Base-by-base conservation (phyloP, 495 filamentous ascomycete species). In the Penicillium ochrochloron region DNA sequence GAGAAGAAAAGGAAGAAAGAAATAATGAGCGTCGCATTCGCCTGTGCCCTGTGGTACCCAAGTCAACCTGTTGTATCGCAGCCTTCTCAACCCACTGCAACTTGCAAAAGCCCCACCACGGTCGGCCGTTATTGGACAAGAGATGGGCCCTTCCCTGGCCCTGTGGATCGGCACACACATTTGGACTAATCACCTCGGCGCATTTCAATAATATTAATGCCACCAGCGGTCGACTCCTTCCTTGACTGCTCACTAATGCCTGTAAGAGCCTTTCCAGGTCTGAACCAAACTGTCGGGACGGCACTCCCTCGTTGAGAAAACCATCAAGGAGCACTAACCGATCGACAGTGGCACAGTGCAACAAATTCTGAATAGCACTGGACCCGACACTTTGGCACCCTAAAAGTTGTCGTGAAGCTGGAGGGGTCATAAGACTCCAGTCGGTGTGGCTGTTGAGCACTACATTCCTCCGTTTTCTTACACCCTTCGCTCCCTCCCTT, bases 351-450 rank as follows among this genome's bases (percentile, higher is more conserved):
- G 21, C 54, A 31, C 52, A n/a, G 25, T 27, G 25, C 25, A 27
- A 27, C 35, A 54, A 21, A 23, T n/a, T 27, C 25, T 46, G 34
- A 59, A 64, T 42, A 65, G 46, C n/a, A 29, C 44, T 31, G 19
- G 61, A 34, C 67, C 67, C 67, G 65, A 59, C 58, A 64, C n/a
- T 57, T 17, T 34, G 67, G 67, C 11, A 64, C 67, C 55, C 65
- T 70, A 64, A 62, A 53, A 29, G 34, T 53, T 64, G 67, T 57
- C 34, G 51, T 35, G 54, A 72, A 69, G 65, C 50, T 25, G 64
- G 67, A 66, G 64, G 62, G 60, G 67, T 70, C 65, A 68, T 68
- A 66, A 70, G 68, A 65, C 70, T 61, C 55, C 60, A 65, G 64
- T 65, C 53, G 67, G 62, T 68, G 70, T 70, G 67, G 46, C 57